Base-by-base conservation (phyloP, 495 filamentous ascomycete genomes). In the Aspergillus incahuasiensis region DNA sequence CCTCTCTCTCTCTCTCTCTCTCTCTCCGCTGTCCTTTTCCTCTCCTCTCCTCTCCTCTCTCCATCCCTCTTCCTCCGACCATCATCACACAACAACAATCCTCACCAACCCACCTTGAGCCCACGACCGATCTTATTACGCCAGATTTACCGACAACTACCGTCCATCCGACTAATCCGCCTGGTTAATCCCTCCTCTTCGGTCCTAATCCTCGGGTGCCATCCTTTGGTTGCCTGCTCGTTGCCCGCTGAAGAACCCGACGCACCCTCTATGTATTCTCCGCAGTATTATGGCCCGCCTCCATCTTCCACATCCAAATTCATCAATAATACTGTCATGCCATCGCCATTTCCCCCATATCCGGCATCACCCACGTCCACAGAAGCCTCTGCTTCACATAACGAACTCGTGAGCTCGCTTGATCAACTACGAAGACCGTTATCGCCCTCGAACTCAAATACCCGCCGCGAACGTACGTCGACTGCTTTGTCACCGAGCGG, bases 251-350 rank as follows among this genome's bases (percentile, higher is more conserved):
- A 51, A 15, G 24, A 51, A 15, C 21, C 47, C 47, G 20, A 59
- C 55, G 32, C 50, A 62, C 48, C 62, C 63, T 71, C 64, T 61
- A 74, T 74, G 67, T 66, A 70, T 68, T 59, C 61, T 32, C 39
- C 58, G 55, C 63, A 64, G 60, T 74, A 68, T 60, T 63, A 75
- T 75, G 72, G 70, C 68, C 62, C 63, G 48, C 63, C 57, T 59
- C 64, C 64, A 55, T 64, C 68, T 65, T 48, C 59, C 45, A 52
- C 60, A 61, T 12, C 60, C 60, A n/a, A 62, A 55, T 48, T 62
- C 42, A 56, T 60, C 58, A 56, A 68, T 63, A 64, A 66, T 39
- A 46, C 59, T 57, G 59, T 58, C 62, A 71, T 74, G 71, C 63
- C 56, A 55, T 59, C 67, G 15, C 58, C 66, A 43, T 56, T 55